Base-by-base conservation (phyloP, 495 filamentous ascomycete species). In the Pyrenopolyporus hunteri region DNA sequence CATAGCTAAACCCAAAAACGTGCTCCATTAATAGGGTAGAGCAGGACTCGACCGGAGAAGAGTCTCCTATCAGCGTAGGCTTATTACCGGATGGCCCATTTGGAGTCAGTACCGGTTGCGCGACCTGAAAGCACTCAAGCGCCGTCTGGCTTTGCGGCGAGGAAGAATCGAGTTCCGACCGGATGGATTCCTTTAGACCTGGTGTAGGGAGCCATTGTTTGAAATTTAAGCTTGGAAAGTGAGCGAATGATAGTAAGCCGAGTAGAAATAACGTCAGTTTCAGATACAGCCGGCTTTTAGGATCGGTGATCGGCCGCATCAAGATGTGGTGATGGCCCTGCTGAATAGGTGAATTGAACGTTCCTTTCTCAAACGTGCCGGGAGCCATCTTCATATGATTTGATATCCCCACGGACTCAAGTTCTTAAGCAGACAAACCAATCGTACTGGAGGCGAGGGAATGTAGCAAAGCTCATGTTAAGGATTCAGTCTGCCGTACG, bases 1-100 rank as follows among this genome's bases (percentile, higher is more conserved):
- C 88, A 68, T 96, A 96, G 61, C 88, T 92, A 57, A 72, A 85
- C 0, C 76, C 90, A 76, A 95, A 96, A 4, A 80, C 79, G 73
- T 92, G 82, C 6, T 86, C 71, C 86, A 94, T 91, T 33, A 95
- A 74, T 25, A 84, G 42, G 2, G 83, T 57, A 19, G 77, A 73
- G 64, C 88, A 90, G 57, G 71, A 67, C 32, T 67, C 54, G 8
- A 70, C 39, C 16, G 67, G 67, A 6, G 69, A 49, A 35, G 48
- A 42, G 6, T 47, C 37, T 16, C 20, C 56, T 10, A 45, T 22
- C 0, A 31, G 51, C 8, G 46, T 57, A 0, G 67, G 60, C 1
- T 61, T 23, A 29, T 39, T 29, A 13, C 6, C 11, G 56, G 4
- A 42, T 0, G 72, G 68, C 10, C 77, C 72, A 48, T 74, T 56